Conservation (phyloP, 2,329 filamentous ascomycete species). For the Fusarium tricinctum region DNA sequence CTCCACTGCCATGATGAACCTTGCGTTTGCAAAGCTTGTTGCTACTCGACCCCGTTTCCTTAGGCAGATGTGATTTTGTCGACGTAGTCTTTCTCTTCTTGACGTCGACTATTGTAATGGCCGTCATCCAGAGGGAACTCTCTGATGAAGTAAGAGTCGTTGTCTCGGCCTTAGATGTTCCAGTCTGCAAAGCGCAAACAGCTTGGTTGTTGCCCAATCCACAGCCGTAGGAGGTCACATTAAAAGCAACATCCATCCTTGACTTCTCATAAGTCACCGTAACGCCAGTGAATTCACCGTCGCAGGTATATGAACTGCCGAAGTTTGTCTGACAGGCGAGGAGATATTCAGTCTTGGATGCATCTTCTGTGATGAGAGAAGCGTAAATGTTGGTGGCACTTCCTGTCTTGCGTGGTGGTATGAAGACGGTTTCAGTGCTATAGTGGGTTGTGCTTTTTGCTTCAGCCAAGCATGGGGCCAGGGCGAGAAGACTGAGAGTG, state of each 20-base stretch:
- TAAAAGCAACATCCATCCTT: slow-evolving; percentile 32
- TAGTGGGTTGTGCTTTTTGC: slow-evolving; percentile 28
- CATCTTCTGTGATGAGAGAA: slow-evolving; percentile 41
- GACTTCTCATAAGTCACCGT: slow-evolving; percentile 41
- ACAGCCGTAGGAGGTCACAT: slow-evolving; percentile 42
- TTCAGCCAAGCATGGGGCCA: slow-evolving; percentile 7
- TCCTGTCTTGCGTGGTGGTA: slow-evolving; percentile 35
- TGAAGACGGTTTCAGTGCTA: slow-evolving; percentile 34
- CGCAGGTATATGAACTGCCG: slow-evolving; percentile 33
- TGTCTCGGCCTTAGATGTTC: fast-evolving
- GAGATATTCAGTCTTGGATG: slow-evolving; percentile 43
- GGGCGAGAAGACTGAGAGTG: not conserved
- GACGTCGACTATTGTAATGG: slow-evolving; percentile 33
- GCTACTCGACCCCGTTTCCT: not conserved
- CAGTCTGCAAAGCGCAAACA: slow-evolving; percentile 28
- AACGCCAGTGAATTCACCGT: slow-evolving; percentile 40
- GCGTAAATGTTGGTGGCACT: slow-evolving; percentile 44
- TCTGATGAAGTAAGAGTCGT: slow-evolving; percentile 28
- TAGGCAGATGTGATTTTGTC: not conserved
- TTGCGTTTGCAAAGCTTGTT: slow-evolving; percentile 27
- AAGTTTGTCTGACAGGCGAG: slow-evolving; percentile 45
- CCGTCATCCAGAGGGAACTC: slow-evolving; percentile 42
- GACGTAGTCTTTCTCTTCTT: slow-evolving; percentile 20
- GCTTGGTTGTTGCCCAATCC: slow-evolving; percentile 16
- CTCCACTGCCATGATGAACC: not conserved